Evolutionary conservation across 2,329 filamentous ascomycete genomes (phyloP), one percentile per base, ranked within the genome.

Genomic region (Ambrosiella xylebori): DNA sequence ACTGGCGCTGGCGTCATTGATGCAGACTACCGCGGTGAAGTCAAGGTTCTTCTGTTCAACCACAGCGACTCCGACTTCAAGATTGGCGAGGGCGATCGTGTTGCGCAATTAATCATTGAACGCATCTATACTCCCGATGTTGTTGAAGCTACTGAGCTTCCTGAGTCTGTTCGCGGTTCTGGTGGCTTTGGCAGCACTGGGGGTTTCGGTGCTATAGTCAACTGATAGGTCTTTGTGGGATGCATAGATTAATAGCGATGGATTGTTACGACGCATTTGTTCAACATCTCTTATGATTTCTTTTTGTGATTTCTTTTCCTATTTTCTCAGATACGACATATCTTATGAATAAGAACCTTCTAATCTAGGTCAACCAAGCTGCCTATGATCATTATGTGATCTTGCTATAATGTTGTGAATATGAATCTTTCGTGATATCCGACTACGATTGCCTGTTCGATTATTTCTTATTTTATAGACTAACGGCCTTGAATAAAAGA

Each of bases 1-100:
- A 93, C 87, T 0, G 89, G 94, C 62, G 93, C 93, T 0, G 93
- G 93, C 57, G 93, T 98, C 63, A 97, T 98, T 65, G 93, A 98
- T 70, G 90, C 91, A 39, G 93, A 98, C 71, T 98, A 98, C 75
- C 81, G 93, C 40, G 93, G 93, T 17, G 86, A 86, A 64, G 85
- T 98, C 66, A 95, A 94, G 76, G 86, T 98, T 35, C 77, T 98
- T 64, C 80, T 98, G 56, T 97, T 97, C 71, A 98, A 98, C 74
- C 84, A 95, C 70, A 79, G 78, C 56, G 89, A 95, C 55, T 72
- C 73, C 45, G 89, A 95, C 68, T 97, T 94, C 67, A 76, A 73
- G 63, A 76, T 98, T 63, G 84, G 85, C 66, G 82, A 85, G 67
- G 91, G 91, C 54, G 93, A 98, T 71, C 85, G 93, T 57, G 76